Conservation (phyloP, 2,329 filamentous ascomycete species). For the Fusarium graminum region DNA sequence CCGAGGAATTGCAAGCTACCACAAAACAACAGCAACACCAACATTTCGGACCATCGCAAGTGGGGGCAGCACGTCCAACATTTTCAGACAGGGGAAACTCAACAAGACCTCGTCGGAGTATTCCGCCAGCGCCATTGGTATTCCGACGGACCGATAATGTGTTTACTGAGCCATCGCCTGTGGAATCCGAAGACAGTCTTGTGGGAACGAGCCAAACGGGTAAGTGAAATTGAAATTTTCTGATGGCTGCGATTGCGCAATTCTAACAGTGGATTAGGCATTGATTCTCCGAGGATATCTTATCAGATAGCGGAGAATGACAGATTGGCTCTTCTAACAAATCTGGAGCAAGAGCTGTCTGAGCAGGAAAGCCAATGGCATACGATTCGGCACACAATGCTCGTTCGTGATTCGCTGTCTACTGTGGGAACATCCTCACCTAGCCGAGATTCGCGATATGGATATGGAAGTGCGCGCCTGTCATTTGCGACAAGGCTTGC, state of each 20-base stretch:
- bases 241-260: slow-evolving; percentile 8
- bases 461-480: slow-evolving; percentile 31
- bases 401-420: slow-evolving; percentile 63
- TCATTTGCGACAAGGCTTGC: slow-evolving; percentile 22
- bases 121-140: slow-evolving; percentile 68
- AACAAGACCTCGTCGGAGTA: slow-evolving; percentile 63
- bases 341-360: slow-evolving; percentile 73
- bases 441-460: slow-evolving; percentile 41
- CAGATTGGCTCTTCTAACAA: slow-evolving; percentile 65
- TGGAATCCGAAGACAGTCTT: slow-evolving; percentile 65
- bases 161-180: slow-evolving; percentile 63
- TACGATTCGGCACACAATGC: slow-evolving; percentile 65
- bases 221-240: slow-evolving; percentile 22
- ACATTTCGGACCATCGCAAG: slow-evolving; percentile 65
- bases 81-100: slow-evolving; percentile 68
- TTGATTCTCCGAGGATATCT: slow-evolving; percentile 18
- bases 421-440: slow-evolving; percentile 55
- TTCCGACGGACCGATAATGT: slow-evolving; percentile 61
- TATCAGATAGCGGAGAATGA: slow-evolving; percentile 52
- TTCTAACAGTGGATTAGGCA: slow-evolving; percentile 26
- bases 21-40: slow-evolving; percentile 19
- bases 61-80: slow-evolving; percentile 70
- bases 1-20: slow-evolving; percentile 27
- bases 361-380: slow-evolving; percentile 72
- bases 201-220: slow-evolving; percentile 51